Evolutionary conservation across 2,329 filamentous ascomycete species (phyloP), one percentile per base, ranked within the genome.

Genomic region (Basipetospora chlamydospora): DNA sequence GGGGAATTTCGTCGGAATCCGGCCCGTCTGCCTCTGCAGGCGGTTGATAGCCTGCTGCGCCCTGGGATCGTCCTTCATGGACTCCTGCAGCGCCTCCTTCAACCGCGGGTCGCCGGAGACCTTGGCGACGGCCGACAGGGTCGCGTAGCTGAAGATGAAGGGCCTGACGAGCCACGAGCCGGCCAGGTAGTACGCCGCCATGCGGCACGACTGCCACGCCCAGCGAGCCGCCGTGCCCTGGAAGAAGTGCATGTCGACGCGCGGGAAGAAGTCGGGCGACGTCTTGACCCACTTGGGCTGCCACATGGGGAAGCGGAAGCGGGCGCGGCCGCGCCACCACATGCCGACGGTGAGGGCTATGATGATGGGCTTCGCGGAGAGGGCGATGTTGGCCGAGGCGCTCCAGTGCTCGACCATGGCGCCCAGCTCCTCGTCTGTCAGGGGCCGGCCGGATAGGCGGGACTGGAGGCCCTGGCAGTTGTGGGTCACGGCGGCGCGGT

Each of bases 251-350:
- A 38, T 12, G 3, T 30, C 28, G 28, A 38, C 42, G 5, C 38
- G 33, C 4, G 57, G 55, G 30, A 59, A 60, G 10, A 39, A 35
- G 21, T 37, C 21, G 7, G 56, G 54, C 37, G 55, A 46, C 26
- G 57, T 54, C 20, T 32, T 45, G 15, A 39, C 33, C 26, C 48
- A 44, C 30, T 55, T 52, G 3, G 59, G 58, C 26, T 46, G 50
- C 45, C 52, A 58, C 28, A 64, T 51, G 12, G 61, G 59, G 43
- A 66, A 64, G 5, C 49, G 52, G 44, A 56, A 61, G 3, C 46
- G 54, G 15, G 43, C 43, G 28, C 55, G 51, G 4, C 50, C 48
- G 8, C 44, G 40, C 23, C 47, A 53, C 2, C 56, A 40, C 34
- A 54, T 21, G 30, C 40, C 44, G 3, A 35, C 39, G 5, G 55